Conservation (phyloP, 768 basidiomycete species). For the Hericium rajendrae region DNA sequence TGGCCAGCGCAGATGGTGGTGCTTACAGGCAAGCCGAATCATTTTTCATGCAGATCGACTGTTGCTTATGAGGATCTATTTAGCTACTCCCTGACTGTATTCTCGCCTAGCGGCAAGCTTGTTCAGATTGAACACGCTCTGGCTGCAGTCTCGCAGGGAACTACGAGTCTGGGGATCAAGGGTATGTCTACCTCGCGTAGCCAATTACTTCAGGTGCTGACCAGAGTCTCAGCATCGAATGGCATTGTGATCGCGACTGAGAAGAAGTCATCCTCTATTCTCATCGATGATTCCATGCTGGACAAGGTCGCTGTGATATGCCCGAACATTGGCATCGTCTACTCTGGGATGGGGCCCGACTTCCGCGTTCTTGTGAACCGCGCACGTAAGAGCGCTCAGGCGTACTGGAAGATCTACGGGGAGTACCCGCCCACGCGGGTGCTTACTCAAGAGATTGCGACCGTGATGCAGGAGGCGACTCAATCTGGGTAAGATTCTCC, state of each 20-base stretch:
- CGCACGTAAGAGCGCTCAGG: slow-evolving; percentile 95
- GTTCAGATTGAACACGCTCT: slow-evolving; percentile 99
- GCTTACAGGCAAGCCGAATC: slow-evolving; percentile 25
- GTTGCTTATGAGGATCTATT: background rate
- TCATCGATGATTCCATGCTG: slow-evolving; percentile 96
- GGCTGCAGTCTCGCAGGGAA: slow-evolving; percentile 90
- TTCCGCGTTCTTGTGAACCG: slow-evolving; percentile 90
- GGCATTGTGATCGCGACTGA: slow-evolving; percentile 99
- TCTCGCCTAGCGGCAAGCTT: slow-evolving; percentile 97
- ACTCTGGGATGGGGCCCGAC: slow-evolving; percentile 99
- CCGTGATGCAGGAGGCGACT: slow-evolving; percentile 97
- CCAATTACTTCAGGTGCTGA: too few relatives aligned
- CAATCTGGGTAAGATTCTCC: slow-evolving; percentile 79
- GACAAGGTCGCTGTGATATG: slow-evolving; percentile 97
- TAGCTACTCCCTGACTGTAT: slow-evolving; percentile 98
- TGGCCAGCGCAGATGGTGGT: slow-evolving; percentile 65
- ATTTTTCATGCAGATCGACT: background rate
- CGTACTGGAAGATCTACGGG: slow-evolving; percentile 98
- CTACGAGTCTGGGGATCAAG: slow-evolving; percentile 97
- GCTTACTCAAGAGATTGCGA: slow-evolving; percentile 94
- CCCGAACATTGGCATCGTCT: slow-evolving; percentile 98
- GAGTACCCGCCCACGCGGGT: slow-evolving; percentile 97
- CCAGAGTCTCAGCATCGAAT: slow-evolving; percentile 69
- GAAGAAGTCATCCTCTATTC: slow-evolving; percentile 96
- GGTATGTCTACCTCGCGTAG: slow-evolving; percentile 36